These are phyloP conservation scores for Ballota nigra DNA, from an alignment of 257 asterid genomes.

Conservation along the genomic window DNA sequence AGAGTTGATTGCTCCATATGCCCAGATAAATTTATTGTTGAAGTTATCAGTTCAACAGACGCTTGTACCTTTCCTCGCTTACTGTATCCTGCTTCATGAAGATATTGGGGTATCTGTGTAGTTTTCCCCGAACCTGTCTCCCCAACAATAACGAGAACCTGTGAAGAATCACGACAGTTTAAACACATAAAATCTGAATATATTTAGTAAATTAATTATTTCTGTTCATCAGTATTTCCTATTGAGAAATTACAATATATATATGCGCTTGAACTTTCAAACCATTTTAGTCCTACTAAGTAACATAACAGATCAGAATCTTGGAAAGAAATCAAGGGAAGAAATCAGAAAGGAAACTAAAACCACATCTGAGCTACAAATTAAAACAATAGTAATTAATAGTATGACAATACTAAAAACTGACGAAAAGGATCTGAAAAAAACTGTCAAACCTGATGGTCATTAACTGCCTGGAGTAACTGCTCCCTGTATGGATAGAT, in stretches of 20 bases:
- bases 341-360: not conserved
- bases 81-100: constrained; percentile 91
- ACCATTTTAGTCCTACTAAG: not conserved
- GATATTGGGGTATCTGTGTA: constrained; percentile 92
- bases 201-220: not conserved
- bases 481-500: constrained; percentile 73
- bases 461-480: constrained; percentile 68
- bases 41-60: not conserved
- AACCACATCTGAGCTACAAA: not conserved
- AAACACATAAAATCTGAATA: constrained; percentile 5
- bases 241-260: constrained; percentile 2
- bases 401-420: not conserved
- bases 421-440: not conserved
- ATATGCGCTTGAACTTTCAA: not conserved
- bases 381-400: not conserved
- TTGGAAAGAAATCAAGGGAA: not conserved
- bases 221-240: not conserved
- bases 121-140: constrained; percentile 98
- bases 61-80: constrained; percentile 63
- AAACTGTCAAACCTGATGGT: constrained; percentile 63
- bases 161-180: constrained; percentile 10
- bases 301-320: not conserved
- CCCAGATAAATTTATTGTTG: not conserved
- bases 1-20: not conserved
- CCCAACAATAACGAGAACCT: constrained; percentile 96